Evolutionary conservation across 2,329 filamentous ascomycete genomes (phyloP).

Genomic region (Plectosphaerella sp.): DNA sequence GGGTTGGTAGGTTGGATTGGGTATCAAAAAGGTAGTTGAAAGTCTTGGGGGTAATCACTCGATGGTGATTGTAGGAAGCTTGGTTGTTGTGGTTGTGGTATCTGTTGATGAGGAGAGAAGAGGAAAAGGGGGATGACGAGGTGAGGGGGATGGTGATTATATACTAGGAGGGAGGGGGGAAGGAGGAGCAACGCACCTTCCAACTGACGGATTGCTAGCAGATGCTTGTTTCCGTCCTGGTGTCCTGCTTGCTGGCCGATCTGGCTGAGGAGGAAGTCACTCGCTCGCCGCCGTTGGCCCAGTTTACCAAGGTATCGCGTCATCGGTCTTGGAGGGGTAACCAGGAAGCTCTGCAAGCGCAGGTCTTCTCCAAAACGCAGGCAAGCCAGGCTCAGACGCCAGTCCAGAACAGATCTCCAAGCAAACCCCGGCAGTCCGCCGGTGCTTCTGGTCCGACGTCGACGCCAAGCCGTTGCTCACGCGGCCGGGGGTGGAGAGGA

Average conservation of each 20-base stretch:
- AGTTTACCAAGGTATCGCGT: conserved; percentile 5
- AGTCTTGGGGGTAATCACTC: conserved; percentile 2
- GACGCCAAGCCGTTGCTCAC: not conserved
- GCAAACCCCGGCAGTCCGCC: conserved; percentile 3
- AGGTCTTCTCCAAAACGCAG: not conserved
- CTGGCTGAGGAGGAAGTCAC: not conserved
- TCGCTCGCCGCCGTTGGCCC: not conserved
- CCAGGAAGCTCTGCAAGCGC: conserved; percentile 10
- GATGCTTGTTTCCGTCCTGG: not conserved
- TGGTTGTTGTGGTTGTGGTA: conserved; percentile 7
- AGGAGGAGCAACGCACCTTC: not conserved
- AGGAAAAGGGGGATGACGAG: not conserved
- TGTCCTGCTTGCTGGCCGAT: not conserved
- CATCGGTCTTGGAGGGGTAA: conserved; percentile 12
- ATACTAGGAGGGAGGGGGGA: conserved; percentile 2
- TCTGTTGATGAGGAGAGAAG: conserved; percentile 11
- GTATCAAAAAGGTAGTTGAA: conserved; percentile 8
- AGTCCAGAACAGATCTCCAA: not conserved
- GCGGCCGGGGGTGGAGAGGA: not conserved
- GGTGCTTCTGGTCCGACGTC: conserved; percentile 8
- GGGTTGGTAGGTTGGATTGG: conserved; percentile 3
- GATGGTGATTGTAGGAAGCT: conserved; percentile 9
- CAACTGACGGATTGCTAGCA: not conserved
- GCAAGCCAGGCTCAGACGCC: too few species aligned
- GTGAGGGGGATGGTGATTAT: conserved; percentile 9